A percentile compares a stretch with the other conserved stretches of the same genome.
phyloP scores from a whole-genome alignment of 2,329 filamentous ascomycete species.

The Cryphonectria nitschkei region DNA sequence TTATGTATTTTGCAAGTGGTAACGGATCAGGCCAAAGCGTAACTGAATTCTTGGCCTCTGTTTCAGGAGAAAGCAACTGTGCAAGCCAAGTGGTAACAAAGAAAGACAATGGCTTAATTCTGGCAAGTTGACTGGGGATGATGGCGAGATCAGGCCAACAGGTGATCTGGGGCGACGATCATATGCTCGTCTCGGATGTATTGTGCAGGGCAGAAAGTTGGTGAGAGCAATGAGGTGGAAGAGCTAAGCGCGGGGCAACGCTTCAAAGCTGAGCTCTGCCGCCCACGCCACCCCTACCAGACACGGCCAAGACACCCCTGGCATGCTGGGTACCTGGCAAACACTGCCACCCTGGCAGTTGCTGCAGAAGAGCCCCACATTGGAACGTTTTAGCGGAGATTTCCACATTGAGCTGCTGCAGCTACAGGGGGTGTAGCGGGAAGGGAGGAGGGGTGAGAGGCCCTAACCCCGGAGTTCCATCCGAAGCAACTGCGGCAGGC shows the following conservation, averaged over 20 bases:
- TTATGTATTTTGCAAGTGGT: background rate
- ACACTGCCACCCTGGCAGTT: background rate
- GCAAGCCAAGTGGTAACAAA: slow-evolving; percentile 12
- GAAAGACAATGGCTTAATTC: slow-evolving; percentile 11
- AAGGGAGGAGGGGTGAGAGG: background rate
- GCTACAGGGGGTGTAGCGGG: background rate
- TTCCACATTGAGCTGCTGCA: slow-evolving; percentile 10
- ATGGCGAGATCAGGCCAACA: background rate
- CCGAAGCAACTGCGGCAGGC: slow-evolving; percentile 4
- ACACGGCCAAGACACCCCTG: background rate
- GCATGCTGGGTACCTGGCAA: background rate
- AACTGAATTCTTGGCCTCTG: slow-evolving; percentile 20
- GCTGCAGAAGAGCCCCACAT: background rate
- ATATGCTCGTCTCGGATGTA: background rate
- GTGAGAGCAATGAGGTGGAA: background rate
- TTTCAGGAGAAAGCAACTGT: slow-evolving; percentile 15
- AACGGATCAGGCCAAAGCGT: background rate
- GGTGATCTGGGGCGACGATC: slow-evolving; percentile 4
- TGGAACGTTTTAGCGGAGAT: slow-evolving; percentile 13
- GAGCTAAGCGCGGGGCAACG: slow-evolving; percentile 1
- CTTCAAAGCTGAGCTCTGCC: background rate
- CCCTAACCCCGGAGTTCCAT: background rate
- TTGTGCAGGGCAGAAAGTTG: background rate
- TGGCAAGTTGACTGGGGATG: background rate
- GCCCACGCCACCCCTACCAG: background rate